Evolutionary conservation across 2,329 filamentous ascomycete species (phyloP), one percentile per base, ranked within the genome.

Genomic region (Bipolaris sorokiniana): DNA sequence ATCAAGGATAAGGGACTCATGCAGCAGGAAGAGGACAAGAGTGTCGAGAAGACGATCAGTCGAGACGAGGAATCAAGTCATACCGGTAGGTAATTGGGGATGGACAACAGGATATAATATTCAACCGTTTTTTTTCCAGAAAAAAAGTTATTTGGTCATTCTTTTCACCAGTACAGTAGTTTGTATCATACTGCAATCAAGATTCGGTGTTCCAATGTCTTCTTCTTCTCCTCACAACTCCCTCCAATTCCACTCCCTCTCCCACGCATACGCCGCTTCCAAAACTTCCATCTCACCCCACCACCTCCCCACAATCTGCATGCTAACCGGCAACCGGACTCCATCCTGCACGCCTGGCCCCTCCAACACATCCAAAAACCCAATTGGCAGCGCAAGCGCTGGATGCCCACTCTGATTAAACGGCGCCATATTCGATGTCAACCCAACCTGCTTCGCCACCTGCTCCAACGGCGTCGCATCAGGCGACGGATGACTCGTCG

Each of bases 341-440:
- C 66, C 51, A 10, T 58, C 56, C 3, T 59, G 59, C 1, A 62
- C 62, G 5, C 68, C 61, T 1, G 71, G 70, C 2, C 79, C 77
- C 48, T 82, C 77, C 13, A 65, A 58, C 1, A 80, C 76, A 2
- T 75, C 73, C 2, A 79, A 71, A 62, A 81, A 78, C 0, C 84
- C 83, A 33, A 83, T 74, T 0, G 83, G 84, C 44, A 86, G 71
- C 0, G 80, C 78, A 60, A 86, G 66, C 0, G 83, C 84, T 0
- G 84, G 84, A 60, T 86, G 84, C 0, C 84, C 84, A 0, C 83
- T 86, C 2, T 82, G 77, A 62, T 86, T 84, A 69, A 86, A 86
- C 2, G 81, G 77, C 9, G 81, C 81, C 4, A 84, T 87, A 61
- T 87, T 87, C 15, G 77, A 79, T 0, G 82, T 84, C 56, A 84